phyloP scores from a whole-genome alignment of 331 rosid species.

The Prunus yedoensis region DNA sequence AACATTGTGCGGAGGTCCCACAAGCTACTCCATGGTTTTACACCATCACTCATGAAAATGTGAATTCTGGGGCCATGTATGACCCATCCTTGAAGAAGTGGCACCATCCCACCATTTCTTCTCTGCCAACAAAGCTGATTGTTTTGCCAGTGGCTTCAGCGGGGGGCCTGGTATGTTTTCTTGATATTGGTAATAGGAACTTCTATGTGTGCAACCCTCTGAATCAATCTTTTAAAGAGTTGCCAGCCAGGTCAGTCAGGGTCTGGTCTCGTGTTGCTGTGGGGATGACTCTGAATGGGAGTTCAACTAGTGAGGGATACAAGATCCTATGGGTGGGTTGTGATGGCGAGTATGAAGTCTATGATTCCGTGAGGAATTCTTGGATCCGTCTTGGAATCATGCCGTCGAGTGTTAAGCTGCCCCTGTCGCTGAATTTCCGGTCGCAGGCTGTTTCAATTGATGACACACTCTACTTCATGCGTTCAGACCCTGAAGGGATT shows the following conservation, averaged over 20 bases:
- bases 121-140: conserved; percentile 48
- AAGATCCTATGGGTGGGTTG: conserved; percentile 71
- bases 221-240: conserved; percentile 72
- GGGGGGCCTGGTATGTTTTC: conserved; percentile 82
- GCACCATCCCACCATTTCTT: conserved; percentile 65
- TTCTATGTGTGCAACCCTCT: conserved; percentile 83
- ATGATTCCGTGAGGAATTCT: conserved; percentile 60
- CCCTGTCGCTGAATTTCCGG: conserved; percentile 54
- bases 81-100: conserved; percentile 83
- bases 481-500: conserved; percentile 74
- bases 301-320: conserved; percentile 51
- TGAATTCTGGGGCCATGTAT: conserved; percentile 71
- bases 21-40: conserved; percentile 82
- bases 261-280: conserved; percentile 71
- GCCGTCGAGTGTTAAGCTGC: conserved; percentile 63
- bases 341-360: conserved; percentile 74
- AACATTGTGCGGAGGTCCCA: conserved; percentile 60
- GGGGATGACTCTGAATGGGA: conserved; percentile 67
- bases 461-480: conserved; percentile 67
- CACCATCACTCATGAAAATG: conserved; percentile 62
- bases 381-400: conserved; percentile 68
- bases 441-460: conserved; percentile 67
- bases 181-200: conserved; percentile 58
- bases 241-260: conserved; percentile 70
- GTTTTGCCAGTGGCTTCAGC: conserved; percentile 81